Conservation (phyloP, 2,329 filamentous ascomycete genomes). For the Exophiala oligosperma region DNA sequence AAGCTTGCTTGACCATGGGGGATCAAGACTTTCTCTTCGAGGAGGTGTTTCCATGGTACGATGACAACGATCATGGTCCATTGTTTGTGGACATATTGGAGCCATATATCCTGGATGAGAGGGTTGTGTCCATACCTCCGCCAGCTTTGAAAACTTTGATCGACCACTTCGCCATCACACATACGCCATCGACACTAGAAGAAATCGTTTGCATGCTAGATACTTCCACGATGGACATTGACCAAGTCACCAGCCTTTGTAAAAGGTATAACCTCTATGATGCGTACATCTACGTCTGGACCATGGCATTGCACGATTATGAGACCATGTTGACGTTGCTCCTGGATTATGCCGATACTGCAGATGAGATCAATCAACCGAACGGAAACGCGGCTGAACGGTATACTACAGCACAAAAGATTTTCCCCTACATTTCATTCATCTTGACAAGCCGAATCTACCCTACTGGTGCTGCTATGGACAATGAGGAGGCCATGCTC, state of each 20-base stretch:
- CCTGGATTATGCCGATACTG: slow-evolving; percentile 12
- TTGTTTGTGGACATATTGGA: slow-evolving; percentile 88
- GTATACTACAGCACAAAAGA: slow-evolving; percentile 67
- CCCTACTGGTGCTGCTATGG: slow-evolving; percentile 75
- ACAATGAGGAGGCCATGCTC: slow-evolving; percentile 67
- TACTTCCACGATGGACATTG: slow-evolving; percentile 86
- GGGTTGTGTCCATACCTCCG: slow-evolving; percentile 74
- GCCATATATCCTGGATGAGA: slow-evolving; percentile 77
- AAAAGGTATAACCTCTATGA: slow-evolving; percentile 92
- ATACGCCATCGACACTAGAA: slow-evolving; percentile 76
- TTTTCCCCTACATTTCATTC: slow-evolving; percentile 94
- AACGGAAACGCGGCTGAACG: slow-evolving; percentile 3
- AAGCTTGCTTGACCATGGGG: slow-evolving; percentile 74
- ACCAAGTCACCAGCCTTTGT: slow-evolving; percentile 87
- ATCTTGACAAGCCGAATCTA: slow-evolving; percentile 88
- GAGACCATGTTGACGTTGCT: slow-evolving; percentile 87
- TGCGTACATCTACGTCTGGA: slow-evolving; percentile 96
- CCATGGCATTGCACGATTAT: slow-evolving; percentile 83
- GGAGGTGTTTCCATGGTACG: slow-evolving; percentile 85
- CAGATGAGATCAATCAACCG: background rate
- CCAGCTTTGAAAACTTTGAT: slow-evolving; percentile 84
- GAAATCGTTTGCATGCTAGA: slow-evolving; percentile 94
- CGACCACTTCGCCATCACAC: slow-evolving; percentile 72
- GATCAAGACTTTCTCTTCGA: slow-evolving; percentile 86
- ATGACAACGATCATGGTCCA: slow-evolving; percentile 69